phyloP scores from a whole-genome alignment of 2,329 filamentous ascomycete genomes.

The Periconia digitata region DNA sequence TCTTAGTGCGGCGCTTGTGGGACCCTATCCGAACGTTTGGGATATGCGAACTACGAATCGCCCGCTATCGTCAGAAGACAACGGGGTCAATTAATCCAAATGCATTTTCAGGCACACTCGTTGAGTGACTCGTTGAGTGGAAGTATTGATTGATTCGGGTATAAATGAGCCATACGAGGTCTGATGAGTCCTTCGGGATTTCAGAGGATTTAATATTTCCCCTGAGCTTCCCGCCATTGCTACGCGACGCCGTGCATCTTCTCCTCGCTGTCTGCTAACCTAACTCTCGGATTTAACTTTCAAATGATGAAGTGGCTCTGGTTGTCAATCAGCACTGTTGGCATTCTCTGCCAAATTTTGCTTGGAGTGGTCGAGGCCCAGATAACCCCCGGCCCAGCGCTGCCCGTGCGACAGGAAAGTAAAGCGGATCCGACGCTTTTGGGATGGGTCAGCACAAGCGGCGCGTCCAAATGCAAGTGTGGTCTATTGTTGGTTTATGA shows the following conservation, averaged over 20 bases:
- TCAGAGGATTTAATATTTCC: too few species aligned
- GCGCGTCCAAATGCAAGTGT: not conserved
- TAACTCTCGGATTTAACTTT: too few species aligned
- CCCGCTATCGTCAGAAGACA: not conserved
- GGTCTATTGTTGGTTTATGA: too few species aligned
- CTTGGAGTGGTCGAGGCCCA: not conserved
- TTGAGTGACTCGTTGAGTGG: too few species aligned
- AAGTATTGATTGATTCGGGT: too few species aligned
- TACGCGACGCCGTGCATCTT: not conserved
- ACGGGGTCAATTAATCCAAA: not conserved
- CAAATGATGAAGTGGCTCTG: not conserved
- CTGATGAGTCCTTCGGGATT: too few species aligned
- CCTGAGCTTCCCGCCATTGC: not conserved
- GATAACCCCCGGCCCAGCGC: not conserved
- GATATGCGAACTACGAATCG: not conserved
- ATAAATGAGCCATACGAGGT: too few species aligned
- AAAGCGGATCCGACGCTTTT: not conserved
- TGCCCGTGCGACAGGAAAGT: not conserved
- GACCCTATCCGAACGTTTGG: not conserved
- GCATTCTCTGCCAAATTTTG: not conserved
- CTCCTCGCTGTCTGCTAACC: not conserved
- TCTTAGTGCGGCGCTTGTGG: not conserved
- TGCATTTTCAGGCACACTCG: too few species aligned
- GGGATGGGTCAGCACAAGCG: not conserved
- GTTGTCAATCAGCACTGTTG: not conserved